Evolutionary conservation across 768 basidiomycete genomes (phyloP).

Genomic region (Amanita jacksonii): DNA sequence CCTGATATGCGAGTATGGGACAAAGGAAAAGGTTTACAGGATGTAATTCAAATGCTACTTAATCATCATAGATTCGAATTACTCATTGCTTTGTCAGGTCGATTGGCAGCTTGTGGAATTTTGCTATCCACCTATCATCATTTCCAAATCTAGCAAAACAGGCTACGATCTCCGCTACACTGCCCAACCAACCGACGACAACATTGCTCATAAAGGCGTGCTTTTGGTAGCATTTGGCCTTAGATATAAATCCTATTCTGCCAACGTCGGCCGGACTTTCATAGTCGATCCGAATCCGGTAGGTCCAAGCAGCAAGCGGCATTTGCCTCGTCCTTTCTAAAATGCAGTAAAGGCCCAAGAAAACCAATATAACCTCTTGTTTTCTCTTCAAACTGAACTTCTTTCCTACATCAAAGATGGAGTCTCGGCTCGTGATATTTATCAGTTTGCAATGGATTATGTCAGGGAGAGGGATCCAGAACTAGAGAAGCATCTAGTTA

Average conservation of each 20-base stretch:
- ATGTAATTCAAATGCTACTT: constrained; percentile 32
- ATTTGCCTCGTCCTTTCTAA: not conserved
- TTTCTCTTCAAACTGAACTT: constrained; percentile 70
- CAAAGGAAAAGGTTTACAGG: constrained; percentile 61
- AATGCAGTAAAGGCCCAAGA: constrained; percentile 70
- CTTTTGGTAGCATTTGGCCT: constrained; percentile 82
- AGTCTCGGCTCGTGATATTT: constrained; percentile 66
- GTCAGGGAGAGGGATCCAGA: constrained; percentile 74
- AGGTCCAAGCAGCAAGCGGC: constrained; percentile 10
- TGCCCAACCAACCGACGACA: constrained; percentile 77
- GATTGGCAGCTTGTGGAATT: constrained; percentile 91
- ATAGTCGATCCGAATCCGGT: constrained; percentile 92
- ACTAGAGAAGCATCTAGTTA: constrained; percentile 76
- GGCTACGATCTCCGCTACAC: constrained; percentile 87
- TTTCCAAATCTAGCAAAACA: constrained; percentile 73
- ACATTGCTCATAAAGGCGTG: constrained; percentile 81
- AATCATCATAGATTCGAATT: constrained; percentile 5
- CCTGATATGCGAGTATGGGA: constrained; percentile 93
- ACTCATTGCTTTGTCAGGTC: constrained; percentile 36
- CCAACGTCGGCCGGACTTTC: constrained; percentile 88
- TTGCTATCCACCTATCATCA: constrained; percentile 92
- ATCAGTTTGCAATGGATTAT: constrained; percentile 61
- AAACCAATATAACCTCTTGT: constrained; percentile 68
- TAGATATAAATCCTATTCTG: constrained; percentile 88
- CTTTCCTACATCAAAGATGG: constrained; percentile 75